phyloP scores from a whole-genome alignment of 1,284 basidiomycete genomes.

The Volvariella surrecta region DNA sequence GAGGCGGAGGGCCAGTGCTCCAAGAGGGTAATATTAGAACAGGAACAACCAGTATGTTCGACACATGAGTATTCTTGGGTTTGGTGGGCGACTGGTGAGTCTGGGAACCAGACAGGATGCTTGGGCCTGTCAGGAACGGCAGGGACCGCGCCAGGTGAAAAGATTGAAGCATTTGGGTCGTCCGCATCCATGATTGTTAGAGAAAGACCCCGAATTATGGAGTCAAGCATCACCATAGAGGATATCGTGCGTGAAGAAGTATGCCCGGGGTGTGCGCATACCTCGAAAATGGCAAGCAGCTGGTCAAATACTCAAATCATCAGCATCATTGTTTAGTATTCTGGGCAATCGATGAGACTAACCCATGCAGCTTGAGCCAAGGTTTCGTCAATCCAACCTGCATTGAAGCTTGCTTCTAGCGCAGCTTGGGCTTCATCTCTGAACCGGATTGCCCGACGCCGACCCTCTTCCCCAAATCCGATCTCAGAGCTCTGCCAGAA shows the following conservation, averaged over 20 bases:
- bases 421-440: conserved; percentile 59
- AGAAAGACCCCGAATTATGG: conserved; percentile 52
- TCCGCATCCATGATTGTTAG: conserved; percentile 37
- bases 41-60: conserved; percentile 41
- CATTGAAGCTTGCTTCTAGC: conserved; percentile 62
- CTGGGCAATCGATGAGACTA: conserved; percentile 14
- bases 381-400: conserved; percentile 61
- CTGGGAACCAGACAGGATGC: conserved; percentile 5
- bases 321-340: too few species aligned
- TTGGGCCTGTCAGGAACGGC: conserved; percentile 15
- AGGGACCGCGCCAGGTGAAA: conserved; percentile 35
- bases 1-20: conserved; percentile 36
- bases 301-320: conserved; percentile 18
- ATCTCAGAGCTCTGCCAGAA: conserved; percentile 64
- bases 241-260: conserved; percentile 45
- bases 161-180: conserved; percentile 35
- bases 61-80: too few species aligned
- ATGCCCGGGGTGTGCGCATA: conserved; percentile 58
- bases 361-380: conserved; percentile 73
- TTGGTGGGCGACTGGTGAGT: conserved; percentile 9
- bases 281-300: conserved; percentile 64
- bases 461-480: conserved; percentile 37
- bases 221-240: conserved; percentile 52
- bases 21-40: conserved; percentile 43
- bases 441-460: conserved; percentile 47